These are phyloP conservation scores for Echium plantagineum DNA, from an alignment of 257 asterid species.

Conservation along the genomic window DNA sequence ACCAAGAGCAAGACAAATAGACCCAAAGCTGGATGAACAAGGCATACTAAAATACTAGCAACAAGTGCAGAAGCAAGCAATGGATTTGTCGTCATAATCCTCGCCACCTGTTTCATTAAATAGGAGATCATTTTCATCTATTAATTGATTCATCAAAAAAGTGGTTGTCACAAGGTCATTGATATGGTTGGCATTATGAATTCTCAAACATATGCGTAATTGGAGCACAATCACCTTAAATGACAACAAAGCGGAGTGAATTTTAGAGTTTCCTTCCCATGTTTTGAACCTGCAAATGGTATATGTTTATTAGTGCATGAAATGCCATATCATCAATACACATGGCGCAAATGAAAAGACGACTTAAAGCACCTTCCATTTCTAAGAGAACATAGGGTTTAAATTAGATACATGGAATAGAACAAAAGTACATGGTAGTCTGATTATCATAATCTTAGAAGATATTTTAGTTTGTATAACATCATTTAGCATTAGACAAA, in stretches of 20 bases:
- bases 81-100: conserved; percentile 48
- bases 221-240: conserved; percentile 44
- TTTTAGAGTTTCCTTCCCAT: conserved; percentile 44
- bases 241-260: conserved; percentile 41
- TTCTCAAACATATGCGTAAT: not conserved
- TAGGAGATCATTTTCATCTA: conserved; percentile 2
- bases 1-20: conserved; percentile 61
- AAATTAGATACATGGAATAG: not conserved
- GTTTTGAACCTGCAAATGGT: conserved; percentile 53
- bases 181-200: not conserved
- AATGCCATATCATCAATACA: not conserved
- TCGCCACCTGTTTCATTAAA: conserved; percentile 45
- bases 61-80: conserved; percentile 46
- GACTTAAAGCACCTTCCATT: conserved; percentile 3
- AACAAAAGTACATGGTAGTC: too few relatives aligned
- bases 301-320: not conserved
- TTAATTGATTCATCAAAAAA: not conserved
- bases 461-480: too few relatives aligned
- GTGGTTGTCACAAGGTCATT: not conserved
- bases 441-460: too few relatives aligned
- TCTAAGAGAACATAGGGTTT: not conserved
- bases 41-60: conserved; percentile 57
- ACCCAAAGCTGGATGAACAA: conserved; percentile 89
- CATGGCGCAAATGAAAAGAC: not conserved
- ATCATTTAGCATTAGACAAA: not conserved